phyloP scores from a whole-genome alignment of 768 basidiomycete genomes.

The Gloeopeniophorella convolvens region DNA sequence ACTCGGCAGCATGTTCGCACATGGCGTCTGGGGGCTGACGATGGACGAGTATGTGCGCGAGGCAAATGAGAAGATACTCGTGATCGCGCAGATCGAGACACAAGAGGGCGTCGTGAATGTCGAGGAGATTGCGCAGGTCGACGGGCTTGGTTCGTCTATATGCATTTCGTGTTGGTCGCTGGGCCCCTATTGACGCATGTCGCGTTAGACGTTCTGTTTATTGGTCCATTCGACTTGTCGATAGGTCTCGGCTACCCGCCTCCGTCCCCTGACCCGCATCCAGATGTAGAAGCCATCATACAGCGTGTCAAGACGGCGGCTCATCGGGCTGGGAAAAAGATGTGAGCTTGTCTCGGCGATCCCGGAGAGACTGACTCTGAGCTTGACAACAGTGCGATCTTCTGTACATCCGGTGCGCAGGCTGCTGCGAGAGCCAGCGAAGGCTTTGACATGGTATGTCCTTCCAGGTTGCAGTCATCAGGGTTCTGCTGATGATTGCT shows the following conservation, averaged over 20 bases:
- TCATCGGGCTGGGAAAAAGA: constrained; percentile 57
- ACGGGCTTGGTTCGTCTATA: constrained; percentile 30
- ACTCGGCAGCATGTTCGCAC: constrained; percentile 59
- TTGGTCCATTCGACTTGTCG: constrained; percentile 66
- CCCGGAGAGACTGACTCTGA: not conserved
- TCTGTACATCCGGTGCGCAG: constrained; percentile 40
- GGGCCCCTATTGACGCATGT: constrained; percentile 17
- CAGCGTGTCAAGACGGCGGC: constrained; percentile 44
- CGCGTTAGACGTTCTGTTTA: constrained; percentile 45
- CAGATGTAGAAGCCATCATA: constrained; percentile 54
- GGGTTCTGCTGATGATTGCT: no score
- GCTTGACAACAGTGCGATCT: constrained; percentile 36
- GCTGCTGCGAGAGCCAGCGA: constrained; percentile 38
- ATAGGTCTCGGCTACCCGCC: constrained; percentile 52
- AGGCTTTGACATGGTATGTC: constrained; percentile 44
- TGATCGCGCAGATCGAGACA: constrained; percentile 40
- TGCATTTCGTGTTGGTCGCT: not conserved
- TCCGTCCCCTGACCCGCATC: constrained; percentile 59
- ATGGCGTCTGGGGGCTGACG: constrained; percentile 48
- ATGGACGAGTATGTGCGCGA: constrained; percentile 43
- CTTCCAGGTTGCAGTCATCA: not conserved
- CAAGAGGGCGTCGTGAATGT: constrained; percentile 35
- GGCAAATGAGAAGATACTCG: constrained; percentile 37
- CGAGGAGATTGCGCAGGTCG: constrained; percentile 34
- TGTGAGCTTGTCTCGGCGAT: constrained; percentile 32